A percentile compares a stretch with the other conserved stretches of the same genome.
Evolutionary conservation across 2,329 filamentous ascomycete species (phyloP).

Genomic region (Trichoderma atrobrunneum): DNA sequence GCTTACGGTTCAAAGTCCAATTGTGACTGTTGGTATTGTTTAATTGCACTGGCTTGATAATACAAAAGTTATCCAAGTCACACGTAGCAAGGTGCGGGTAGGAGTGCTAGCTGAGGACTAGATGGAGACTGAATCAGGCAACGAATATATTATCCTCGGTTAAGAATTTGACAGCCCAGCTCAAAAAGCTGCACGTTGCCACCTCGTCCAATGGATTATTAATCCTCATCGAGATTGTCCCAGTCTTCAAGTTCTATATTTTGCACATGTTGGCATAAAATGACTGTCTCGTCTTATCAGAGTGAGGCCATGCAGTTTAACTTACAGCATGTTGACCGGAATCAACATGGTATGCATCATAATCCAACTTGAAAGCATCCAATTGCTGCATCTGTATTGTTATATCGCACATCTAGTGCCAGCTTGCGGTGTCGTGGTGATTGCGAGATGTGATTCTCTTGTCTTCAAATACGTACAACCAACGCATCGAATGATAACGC

Average conservation of each 20-base stretch:
- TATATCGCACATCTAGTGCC: not conserved
- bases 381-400: not conserved
- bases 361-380: not conserved
- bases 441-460: too few species aligned
- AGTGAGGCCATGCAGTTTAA: not conserved
- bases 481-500: too few species aligned
- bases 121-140: not conserved
- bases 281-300: rapidly evolving
- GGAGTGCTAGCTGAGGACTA: not conserved
- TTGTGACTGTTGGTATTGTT: not conserved
- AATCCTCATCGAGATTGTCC: not conserved
- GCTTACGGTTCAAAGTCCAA: not conserved
- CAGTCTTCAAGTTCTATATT: not conserved
- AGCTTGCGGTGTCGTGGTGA: too few species aligned
- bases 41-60: not conserved
- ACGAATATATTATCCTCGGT: not conserved
- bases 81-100: not conserved
- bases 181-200: not conserved
- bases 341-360: not conserved
- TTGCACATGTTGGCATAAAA: not conserved
- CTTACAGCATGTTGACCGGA: not conserved
- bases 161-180: not conserved
- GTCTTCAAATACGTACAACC: too few species aligned
- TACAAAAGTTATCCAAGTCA: not conserved
- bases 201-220: not conserved